Base-by-base conservation (phyloP, 129 eudicot species). In the Cynara cardunculus region DNA sequence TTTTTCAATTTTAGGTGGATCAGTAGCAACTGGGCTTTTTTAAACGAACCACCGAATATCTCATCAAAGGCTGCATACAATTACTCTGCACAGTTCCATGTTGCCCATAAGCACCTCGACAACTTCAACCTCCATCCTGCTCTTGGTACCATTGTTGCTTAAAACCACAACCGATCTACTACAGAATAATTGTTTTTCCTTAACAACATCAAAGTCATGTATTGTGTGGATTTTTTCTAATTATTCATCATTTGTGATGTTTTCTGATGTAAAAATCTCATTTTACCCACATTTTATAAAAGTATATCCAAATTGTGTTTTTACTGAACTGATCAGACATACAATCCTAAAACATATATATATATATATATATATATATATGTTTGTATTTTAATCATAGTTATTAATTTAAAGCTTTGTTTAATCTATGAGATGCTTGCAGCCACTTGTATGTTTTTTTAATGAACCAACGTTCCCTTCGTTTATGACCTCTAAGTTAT, bases 11-110 rank as follows among this genome's bases (percentile, higher is more conserved):
- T 56, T 1, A 83, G 86, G 86, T 83, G 86, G 86, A 83, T 83
- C 72, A 83, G 78, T 71, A 83, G 86, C 77, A 83, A 71, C 56
- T 83, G 86, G 86, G 86, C 82, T 34, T 83, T 83, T 77, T 22
- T 83, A 41, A 83, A 83, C 30, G 78, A 83, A 71, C 82, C 86
- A 69, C 86, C 86, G 7, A 59, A 83, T n/a, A 35, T 7, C n/a
- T 56, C 82, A 77, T 26, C 26, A 18, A 9, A 83, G 13, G 24
- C 78, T 62, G 21, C 86, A 41, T 56, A 71, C 68, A 83, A 61
- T 61, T 83, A 83, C 37, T 65, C 71, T 70, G 78, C 86, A 71
- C 86, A 83, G 61, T 70, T 83, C 77, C 82, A 83, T 3, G 24
- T 83, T 59, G 86, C 82, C 19, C 72, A 8, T 4, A 82, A 76